Evolutionary conservation across 345 rosid genomes (phyloP).

Genomic region (Clausena lansium): DNA sequence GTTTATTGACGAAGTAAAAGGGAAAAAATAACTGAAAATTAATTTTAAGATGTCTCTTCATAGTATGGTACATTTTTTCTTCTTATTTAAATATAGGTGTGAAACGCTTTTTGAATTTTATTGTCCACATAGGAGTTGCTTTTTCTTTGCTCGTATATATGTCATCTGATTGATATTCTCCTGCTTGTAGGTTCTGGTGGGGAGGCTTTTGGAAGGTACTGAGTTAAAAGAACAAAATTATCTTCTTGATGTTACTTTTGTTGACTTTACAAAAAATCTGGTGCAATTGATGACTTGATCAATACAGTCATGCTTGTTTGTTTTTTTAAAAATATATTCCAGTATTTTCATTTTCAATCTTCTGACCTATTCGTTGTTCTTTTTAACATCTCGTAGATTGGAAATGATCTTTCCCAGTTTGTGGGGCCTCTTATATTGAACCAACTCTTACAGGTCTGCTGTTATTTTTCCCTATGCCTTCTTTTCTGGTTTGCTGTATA

Average conservation of each 20-base stretch:
- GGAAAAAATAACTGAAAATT: neutral
- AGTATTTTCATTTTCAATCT: conserved; percentile 10
- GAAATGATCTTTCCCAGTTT: conserved; percentile 91
- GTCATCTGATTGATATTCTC: conserved; percentile 20
- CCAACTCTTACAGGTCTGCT: conserved; percentile 76
- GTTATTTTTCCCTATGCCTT: conserved; percentile 8
- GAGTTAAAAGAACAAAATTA: conserved; percentile 4
- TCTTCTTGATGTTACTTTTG: neutral
- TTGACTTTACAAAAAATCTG: neutral
- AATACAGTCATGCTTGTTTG: neutral
- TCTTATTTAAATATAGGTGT: neutral
- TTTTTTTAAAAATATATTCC: conserved; percentile 5
- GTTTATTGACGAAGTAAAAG: neutral
- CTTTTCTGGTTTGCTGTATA: conserved; percentile 2
- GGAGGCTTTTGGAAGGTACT: conserved; percentile 99
- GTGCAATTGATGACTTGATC: neutral
- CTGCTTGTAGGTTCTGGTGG: conserved; percentile 80
- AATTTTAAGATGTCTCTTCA: neutral
- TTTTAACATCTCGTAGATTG: conserved; percentile 49
- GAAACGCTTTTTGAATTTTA: neutral
- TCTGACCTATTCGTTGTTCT: conserved; percentile 15
- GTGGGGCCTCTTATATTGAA: conserved; percentile 90
- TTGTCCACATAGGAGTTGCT: neutral
- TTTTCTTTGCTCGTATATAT: neutral
- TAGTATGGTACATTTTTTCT: neutral